Evolutionary conservation across 2,329 filamentous ascomycete species (phyloP).

Genomic region (Davidsoniella virescens): DNA sequence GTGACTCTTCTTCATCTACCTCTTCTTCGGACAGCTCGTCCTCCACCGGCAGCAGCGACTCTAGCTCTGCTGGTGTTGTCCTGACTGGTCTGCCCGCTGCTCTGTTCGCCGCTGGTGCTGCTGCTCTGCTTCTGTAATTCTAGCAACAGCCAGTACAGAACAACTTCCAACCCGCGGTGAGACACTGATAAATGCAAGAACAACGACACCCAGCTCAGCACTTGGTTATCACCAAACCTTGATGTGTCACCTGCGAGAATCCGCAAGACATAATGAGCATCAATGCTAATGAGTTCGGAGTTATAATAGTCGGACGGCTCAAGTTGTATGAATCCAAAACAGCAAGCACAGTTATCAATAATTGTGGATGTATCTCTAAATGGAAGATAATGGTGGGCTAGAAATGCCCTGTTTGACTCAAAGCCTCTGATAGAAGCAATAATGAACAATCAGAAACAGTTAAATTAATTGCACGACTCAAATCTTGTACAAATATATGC

Average conservation of each 20-base stretch:
- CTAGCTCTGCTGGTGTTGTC: conserved; percentile 20
- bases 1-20: conserved; percentile 14
- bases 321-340: neutral
- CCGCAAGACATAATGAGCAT: conserved; percentile 1
- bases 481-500: too few species aligned
- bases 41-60: conserved; percentile 16
- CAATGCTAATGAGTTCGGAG: conserved; percentile 7
- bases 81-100: conserved; percentile 29
- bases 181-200: too few species aligned
- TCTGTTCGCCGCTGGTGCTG: conserved; percentile 32
- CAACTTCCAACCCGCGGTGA: too few species aligned
- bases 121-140: conserved; percentile 31
- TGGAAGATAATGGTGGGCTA: too few species aligned
- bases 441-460: too few species aligned
- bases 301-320: conserved; percentile 7
- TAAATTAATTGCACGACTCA: too few species aligned
- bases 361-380: too few species aligned
- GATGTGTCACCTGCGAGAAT: neutral
- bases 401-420: too few species aligned
- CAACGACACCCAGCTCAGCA: too few species aligned
- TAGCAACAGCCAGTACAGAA: neutral
- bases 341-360: too few species aligned
- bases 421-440: too few species aligned
- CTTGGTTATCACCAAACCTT: conserved; percentile 5
- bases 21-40: conserved; percentile 17